A percentile compares a stretch with the other conserved stretches of the same genome.
Evolutionary conservation across 1,139 yeast species (phyloP).

Genomic region (Pichia sp.): DNA sequence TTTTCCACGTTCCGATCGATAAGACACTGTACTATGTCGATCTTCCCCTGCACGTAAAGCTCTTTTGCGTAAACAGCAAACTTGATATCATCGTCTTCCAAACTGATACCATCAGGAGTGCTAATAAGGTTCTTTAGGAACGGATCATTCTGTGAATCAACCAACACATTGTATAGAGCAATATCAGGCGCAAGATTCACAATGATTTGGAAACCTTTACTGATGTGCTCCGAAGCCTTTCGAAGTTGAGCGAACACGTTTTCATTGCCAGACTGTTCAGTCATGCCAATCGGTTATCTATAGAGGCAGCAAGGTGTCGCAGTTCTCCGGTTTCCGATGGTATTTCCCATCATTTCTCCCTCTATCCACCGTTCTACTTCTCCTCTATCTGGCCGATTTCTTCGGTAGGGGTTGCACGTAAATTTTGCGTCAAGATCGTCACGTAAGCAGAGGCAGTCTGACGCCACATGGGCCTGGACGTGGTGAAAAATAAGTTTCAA

Average conservation of each 20-base stretch:
- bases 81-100: conserved; percentile 38
- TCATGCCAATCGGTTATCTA: background rate
- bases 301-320: background rate
- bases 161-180: conserved; percentile 37
- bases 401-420: no score
- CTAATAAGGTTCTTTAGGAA: conserved; percentile 18
- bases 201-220: conserved; percentile 49
- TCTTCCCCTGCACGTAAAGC: conserved; percentile 41
- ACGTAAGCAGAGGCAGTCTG: no score
- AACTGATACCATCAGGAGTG: conserved; percentile 3
- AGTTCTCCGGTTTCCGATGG: no score
- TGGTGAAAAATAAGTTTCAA: no score
- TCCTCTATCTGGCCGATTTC: no score
- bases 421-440: no score
- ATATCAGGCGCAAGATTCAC: conserved; percentile 51
- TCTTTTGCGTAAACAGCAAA: conserved; percentile 56
- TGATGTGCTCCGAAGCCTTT: conserved; percentile 33
- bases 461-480: no score
- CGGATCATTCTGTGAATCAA: conserved; percentile 18
- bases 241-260: conserved; percentile 9
- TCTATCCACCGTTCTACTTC: no score
- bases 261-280: background rate
- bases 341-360: no score
- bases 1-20: conserved; percentile 23
- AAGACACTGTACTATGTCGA: conserved; percentile 30